Base-by-base conservation (phyloP, 2,329 filamentous ascomycete species). In the Colletotrichum lindemuthianum region DNA sequence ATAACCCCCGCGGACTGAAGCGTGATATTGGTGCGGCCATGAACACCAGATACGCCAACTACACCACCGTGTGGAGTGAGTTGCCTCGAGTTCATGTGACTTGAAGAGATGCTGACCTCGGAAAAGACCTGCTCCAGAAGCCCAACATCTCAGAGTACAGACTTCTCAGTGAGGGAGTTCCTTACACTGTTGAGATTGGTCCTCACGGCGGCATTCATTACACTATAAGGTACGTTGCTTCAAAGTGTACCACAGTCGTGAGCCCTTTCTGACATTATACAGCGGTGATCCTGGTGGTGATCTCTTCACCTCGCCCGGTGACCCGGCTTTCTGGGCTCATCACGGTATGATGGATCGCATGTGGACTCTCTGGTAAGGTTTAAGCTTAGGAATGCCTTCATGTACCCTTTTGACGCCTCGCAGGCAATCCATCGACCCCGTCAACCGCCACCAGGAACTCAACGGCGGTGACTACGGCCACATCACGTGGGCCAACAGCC, bases 1-100 rank as follows among this genome's bases (percentile, higher is more conserved):
- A 78, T 60, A 79, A 78, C 64, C 78, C 78, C 3, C 73, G 76
- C 41, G 69, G 72, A 39, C 66, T 79, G 34, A 75, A 69, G 67
- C 61, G 74, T 47, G 72, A 76, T 24, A 72, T 72, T 8, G 69
- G 69, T 10, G 65, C 67, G 11, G 69, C 74, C 40, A 67, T 79
- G 61, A 75, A 72, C 39, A 69, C 64, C n/a, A 65, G 69, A 16
- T 72, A 71, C 34, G 74, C 73, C 51, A 76, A 78, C 53, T 72
- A 68, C 61, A 70, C 70, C 1, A 72, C 71, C 1, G 66, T 71
- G 2, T 40, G 63, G 5, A 65, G 65, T 69, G 32, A 7, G 63
- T 56, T 36, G 2, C 10, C 16, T 16, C 6, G 5, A 11, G 6
- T 4, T 8, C 24, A 13, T 24, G 24, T 32, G 10, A n/a, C 2